Evolutionary conservation across 495 filamentous ascomycete genomes (phyloP).

Genomic region (Aspergillus hancockii): DNA sequence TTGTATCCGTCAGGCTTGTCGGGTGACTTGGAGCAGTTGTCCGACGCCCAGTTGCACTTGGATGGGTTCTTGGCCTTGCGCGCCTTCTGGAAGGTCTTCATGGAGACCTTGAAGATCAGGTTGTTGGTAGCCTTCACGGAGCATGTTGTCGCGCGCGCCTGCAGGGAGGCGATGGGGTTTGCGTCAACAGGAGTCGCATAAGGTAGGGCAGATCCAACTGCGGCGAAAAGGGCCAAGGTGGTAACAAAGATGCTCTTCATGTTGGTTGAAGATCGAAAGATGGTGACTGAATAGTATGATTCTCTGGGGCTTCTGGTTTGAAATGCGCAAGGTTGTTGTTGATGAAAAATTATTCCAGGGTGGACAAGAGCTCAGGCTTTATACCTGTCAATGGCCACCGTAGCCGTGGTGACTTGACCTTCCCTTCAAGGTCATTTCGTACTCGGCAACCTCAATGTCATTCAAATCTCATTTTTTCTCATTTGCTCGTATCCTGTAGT

Average conservation of each 20-base stretch:
- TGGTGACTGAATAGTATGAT: not conserved
- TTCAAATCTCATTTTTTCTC: not conserved
- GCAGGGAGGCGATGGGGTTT: not conserved
- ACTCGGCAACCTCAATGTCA: not conserved
- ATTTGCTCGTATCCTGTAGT: not conserved
- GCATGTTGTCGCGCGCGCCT: not conserved
- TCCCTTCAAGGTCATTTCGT: not conserved
- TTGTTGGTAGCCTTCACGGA: not conserved
- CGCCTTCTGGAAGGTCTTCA: constrained; percentile 2
- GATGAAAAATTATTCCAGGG: no score
- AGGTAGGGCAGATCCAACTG: not conserved
- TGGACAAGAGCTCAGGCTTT: no score
- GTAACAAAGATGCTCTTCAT: not conserved
- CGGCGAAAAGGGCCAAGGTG: not conserved
- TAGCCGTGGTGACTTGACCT: not conserved
- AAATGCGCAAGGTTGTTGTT: not conserved
- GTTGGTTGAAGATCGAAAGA: not conserved
- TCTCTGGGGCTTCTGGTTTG: not conserved
- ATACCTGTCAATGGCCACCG: not conserved
- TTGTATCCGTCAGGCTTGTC: not conserved
- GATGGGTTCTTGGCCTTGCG: not conserved
- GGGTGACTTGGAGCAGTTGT: not conserved
- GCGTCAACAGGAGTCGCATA: not conserved
- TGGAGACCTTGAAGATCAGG: not conserved
- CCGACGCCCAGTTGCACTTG: not conserved